Evolutionary conservation across 2,329 filamentous ascomycete species (phyloP), one percentile per base, ranked within the genome.

Genomic region (Aspergillus pseudotamarii): DNA sequence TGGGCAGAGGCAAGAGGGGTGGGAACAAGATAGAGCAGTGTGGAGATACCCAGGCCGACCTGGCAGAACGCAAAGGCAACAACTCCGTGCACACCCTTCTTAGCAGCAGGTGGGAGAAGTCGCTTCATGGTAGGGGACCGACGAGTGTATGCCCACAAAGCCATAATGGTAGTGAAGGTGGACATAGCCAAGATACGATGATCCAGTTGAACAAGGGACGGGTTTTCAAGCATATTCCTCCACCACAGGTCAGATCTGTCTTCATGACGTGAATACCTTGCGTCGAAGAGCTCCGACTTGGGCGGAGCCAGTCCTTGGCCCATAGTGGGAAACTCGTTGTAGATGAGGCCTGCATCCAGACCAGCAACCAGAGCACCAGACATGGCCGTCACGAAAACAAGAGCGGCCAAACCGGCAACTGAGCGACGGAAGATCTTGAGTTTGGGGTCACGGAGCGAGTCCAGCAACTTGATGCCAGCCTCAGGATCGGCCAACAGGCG

Each of bases 301-400:
- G 94, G 94, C 1, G 94, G 94, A 0, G 92, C 85, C 26, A 96
- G 82, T 12, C 93, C 93, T 4, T 88, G 79, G 10, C 95, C 95
- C 95, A 99, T 99, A 79, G 87, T 92, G 8, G 95, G 95, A 78
- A 99, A 98, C 79, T 99, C 93, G 77, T 99, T 99, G 84, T 99
- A 99, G 79, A 99, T 98, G 61, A 99, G 85, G 10, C 95, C 95
- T 10, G 95, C 95, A 75, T 99, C 95, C 16, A 99, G 89, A 36
- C 95, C 95, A 8, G 95, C 95, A 36, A 99, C 95, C 2, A 99
- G 86, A 6, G 90, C 94, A 59, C 94, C 95, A 4, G 95, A 97
- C 86, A 99, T 92, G 73, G 92, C 93, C 4, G 95, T 99, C 38
- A 86, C 84, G 80, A 97, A 98, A 70, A 96, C 89, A 30, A 99